Evolutionary conservation across 2,329 filamentous ascomycete species (phyloP).

Genomic region (Geosmithia putterillii): DNA sequence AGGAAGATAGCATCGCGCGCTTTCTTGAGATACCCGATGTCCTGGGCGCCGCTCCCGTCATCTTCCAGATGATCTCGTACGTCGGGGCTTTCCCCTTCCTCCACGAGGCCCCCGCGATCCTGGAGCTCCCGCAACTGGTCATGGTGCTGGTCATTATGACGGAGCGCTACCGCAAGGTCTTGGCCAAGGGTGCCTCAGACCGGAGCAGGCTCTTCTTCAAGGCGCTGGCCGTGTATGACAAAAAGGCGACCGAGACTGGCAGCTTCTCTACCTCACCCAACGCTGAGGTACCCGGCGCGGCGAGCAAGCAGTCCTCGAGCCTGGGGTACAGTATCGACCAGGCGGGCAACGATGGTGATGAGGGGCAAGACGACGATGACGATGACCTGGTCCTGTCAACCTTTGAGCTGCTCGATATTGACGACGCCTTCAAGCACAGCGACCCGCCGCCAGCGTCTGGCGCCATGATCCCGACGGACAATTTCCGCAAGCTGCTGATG

Average conservation of each 20-base stretch:
- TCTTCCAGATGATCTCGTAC: conserved; percentile 62
- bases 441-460: conserved; percentile 38
- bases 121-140: conserved; percentile 58
- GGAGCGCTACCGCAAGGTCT: conserved; percentile 51
- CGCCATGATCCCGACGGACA: conserved; percentile 63
- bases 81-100: conserved; percentile 65
- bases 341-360: conserved; percentile 30
- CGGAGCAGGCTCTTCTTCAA: conserved; percentile 56
- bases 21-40: conserved; percentile 65
- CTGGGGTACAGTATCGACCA: conserved; percentile 34
- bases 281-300: too few relatives aligned
- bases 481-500: conserved; percentile 59
- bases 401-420: conserved; percentile 53
- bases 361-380: conserved; percentile 34
- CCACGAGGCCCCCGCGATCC: conserved; percentile 54
- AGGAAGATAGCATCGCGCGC: conserved; percentile 53
- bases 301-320: conserved; percentile 8
- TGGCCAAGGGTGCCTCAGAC: conserved; percentile 44
- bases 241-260: conserved; percentile 28
- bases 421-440: conserved; percentile 45
- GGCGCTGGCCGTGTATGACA: conserved; percentile 60
- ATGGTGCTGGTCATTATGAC: conserved; percentile 65
- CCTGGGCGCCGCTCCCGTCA: conserved; percentile 50
- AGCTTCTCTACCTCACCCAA: conserved; percentile 1
- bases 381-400: conserved; percentile 58